Base-by-base conservation (phyloP, 148 eudicot genomes). In the Persicaria maculosa region DNA sequence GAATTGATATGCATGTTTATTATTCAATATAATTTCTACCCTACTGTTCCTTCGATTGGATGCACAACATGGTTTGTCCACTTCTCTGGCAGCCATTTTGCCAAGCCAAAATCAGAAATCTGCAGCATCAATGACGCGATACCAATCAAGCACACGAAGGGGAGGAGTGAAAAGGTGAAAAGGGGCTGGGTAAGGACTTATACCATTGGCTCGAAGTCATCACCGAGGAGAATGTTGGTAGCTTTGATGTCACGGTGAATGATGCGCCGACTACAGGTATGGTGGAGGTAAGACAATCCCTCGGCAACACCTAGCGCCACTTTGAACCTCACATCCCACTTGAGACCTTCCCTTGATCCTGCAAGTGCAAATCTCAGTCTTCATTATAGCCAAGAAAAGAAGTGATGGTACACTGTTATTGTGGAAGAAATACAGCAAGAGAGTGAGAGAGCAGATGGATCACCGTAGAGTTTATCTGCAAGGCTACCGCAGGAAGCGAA, bases 81-180 rank as follows among this genome's bases (percentile, higher is more conserved):
- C 14, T 75, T 59, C 3, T 59, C 57, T 4, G 77, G 77, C 4
- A 75, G 71, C 77, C 77, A 75, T 75, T 75, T 75, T 40, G 77
- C 77, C 48, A 75, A 58, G 40, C 77, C 77, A 67, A 75, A 75
- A 50, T 75, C 77, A 12, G 77, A 75, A 46, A 75, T 75, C 77
- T 65, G 77, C 75, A 15, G 3, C 44, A 52, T 72, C 22, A 5
- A 7, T 22, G 25, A 22, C 25, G 25, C 22, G 6, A 12, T 4
- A 62, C 11, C 44, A 62, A 62, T 62, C 11, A 57, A 57, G 44
- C 9, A 62, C 25, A 22, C 2, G 44, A 4, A 31, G 4, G 15
- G 15, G 44, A 25, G 2, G 0, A 58, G 40, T 22, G 14, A 14
- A 19, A 72, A 48, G 4, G 36, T 48, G 52, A 50, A 53, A 53